Evolutionary conservation across 2,329 filamentous ascomycete species (phyloP), one percentile per base, ranked within the genome.

Genomic region (Apiospora saccharicola): DNA sequence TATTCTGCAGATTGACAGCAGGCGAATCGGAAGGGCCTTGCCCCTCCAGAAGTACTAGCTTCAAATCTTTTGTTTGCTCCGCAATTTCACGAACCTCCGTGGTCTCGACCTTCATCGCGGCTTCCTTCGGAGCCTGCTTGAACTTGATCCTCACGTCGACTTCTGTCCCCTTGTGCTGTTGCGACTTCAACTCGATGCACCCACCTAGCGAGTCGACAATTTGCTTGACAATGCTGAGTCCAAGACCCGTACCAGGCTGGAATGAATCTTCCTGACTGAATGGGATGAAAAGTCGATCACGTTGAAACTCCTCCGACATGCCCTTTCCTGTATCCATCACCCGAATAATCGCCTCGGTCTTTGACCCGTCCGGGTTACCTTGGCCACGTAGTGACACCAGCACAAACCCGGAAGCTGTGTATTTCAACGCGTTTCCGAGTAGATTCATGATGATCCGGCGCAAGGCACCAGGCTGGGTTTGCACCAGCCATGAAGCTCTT

Each of bases 271-370:
- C 91, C 75, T 93, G 91, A 0, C 85, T 82, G 73, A 92, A 92
- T 0, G 90, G 89, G 0, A 88, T 88, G 75, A 90, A 93, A 0
- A 92, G 81, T 22, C 87, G 86, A 19, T 87, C 87, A 26, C 87
- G 85, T 70, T 91, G 82, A 75, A 90, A 93, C 30, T 91, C 88
- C 47, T 87, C 84, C 0, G 87, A 89, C 74, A 93, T 93, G 12
- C 91, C 91, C 73, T 88, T 88, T 1, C 91, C 91, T 1, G 90
- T 90, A 78, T 93, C 91, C 0, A 85, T 84, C 12, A 93, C 86
- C 0, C 84, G 88, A 41, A 89, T 76, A 6, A 80, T 30, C 2
- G 81, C 73, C 61, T 79, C 75, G 2, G 79, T 70, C 47, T 77
- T 78, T 44, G 74, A 71, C 8, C 69, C 71, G 14, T 78, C 72